phyloP scores from a whole-genome alignment of 345 rosid genomes.

The Triadica sebifera region DNA sequence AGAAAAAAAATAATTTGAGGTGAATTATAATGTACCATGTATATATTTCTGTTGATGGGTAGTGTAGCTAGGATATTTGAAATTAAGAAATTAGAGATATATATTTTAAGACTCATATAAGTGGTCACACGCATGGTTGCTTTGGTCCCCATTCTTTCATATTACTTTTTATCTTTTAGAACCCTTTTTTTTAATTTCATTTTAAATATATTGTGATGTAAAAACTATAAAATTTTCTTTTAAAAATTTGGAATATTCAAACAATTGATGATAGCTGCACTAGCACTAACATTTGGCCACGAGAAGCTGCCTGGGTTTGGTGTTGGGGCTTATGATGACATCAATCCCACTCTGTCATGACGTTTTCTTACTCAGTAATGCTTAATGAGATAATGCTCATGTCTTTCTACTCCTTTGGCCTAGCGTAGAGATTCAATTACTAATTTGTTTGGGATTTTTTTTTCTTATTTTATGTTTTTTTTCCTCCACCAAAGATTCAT shows the following conservation, averaged over 20 bases:
- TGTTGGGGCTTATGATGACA: constrained; percentile 47
- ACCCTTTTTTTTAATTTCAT: constrained; percentile 18
- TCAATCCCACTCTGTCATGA: constrained; percentile 64
- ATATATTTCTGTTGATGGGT: too few relatives aligned
- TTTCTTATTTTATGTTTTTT: too few relatives aligned
- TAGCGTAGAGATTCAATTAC: not conserved
- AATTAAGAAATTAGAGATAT: too few relatives aligned
- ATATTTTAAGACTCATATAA: constrained; percentile 18
- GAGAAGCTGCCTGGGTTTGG: constrained; percentile 8
- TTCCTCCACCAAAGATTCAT: too few relatives aligned
- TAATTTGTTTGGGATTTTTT: too few relatives aligned
- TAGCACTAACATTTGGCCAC: constrained; percentile 44
- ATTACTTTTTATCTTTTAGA: constrained; percentile 36
- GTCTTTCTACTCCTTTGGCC: not conserved
- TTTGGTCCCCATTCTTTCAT: constrained; percentile 47
- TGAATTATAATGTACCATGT: too few relatives aligned
- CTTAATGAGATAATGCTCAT: not conserved
- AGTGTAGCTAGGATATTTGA: too few relatives aligned
- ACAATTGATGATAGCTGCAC: constrained; percentile 54
- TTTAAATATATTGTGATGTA: constrained; percentile 17
- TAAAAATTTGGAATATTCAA: constrained; percentile 29
- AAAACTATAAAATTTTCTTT: too few relatives aligned
- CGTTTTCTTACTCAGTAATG: constrained; percentile 27
- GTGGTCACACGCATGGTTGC: constrained; percentile 94
- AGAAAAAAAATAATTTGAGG: too few relatives aligned